A percentile compares a stretch with the other conserved stretches of the same genome.
phyloP scores from a whole-genome alignment of 2,329 filamentous ascomycete genomes.

The Colletotrichum nymphaeae region DNA sequence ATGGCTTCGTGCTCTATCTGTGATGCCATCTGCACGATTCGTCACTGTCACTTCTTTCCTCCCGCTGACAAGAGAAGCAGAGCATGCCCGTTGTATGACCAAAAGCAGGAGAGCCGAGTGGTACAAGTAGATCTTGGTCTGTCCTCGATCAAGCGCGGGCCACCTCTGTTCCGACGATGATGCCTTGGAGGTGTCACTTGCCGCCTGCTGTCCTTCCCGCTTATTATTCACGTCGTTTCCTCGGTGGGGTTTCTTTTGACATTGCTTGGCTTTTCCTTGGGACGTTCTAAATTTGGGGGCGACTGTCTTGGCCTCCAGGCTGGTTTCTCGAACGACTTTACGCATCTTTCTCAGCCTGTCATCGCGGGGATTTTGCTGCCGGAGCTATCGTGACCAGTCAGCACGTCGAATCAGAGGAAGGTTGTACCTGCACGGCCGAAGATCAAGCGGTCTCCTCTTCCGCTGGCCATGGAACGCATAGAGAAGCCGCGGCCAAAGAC shows the following conservation, averaged over 20 bases:
- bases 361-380: background rate
- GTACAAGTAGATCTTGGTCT: background rate
- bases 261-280: conserved; percentile 6
- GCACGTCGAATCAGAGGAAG: background rate
- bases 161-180: conserved; percentile 21
- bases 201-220: conserved; percentile 4
- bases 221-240: background rate
- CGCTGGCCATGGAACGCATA: background rate
- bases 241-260: background rate
- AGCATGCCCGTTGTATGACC: no score
- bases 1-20: background rate
- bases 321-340: background rate
- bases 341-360: background rate
- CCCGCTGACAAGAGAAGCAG: background rate
- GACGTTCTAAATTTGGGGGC: conserved; percentile 7
- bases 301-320: background rate
- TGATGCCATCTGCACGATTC: conserved; percentile 9
- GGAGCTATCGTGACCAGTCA: background rate
- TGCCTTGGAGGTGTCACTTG: conserved; percentile 19
- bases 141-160: background rate
- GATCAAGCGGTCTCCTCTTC: background rate
- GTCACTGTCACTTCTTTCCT: conserved; percentile 22
- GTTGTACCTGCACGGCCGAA: background rate
- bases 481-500: background rate
- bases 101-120: background rate